Evolutionary conservation across 805 yeast genomes (phyloP), one percentile per base, ranked within the genome.

Genomic region (Hanseniaspora vineae): DNA sequence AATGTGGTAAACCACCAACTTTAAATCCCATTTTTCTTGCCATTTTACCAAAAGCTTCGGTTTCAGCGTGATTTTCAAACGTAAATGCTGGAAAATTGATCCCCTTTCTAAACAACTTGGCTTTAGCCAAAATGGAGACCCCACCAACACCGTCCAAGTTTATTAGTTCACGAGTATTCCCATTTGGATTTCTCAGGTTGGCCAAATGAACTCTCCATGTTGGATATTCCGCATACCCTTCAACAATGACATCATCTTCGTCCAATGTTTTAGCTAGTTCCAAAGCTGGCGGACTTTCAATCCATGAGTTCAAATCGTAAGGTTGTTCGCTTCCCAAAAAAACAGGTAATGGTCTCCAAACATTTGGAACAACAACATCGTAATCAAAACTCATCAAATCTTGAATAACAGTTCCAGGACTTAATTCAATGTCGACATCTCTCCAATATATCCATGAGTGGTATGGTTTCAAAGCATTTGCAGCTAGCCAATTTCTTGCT

Each of bases 301-400:
- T 76, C 98, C 98, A 92, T 13, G 97, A 85, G 66, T 92, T 92
- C 60, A 92, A 75, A 66, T 92, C 98, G 63, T 92, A 92, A 1
- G 97, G 88, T 65, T 92, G 98, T 61, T 85, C 94, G 53, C 78
- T 77, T 17, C 92, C 94, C 52, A 92, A 74, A 66, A 89, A 92
- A 43, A 80, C 82, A 2, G 98, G 98, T 51, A 92, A 71, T 2
- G 97, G 98, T 56, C 98, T 75, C 98, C 98, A 92, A 33, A 92
- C 96, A 59, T 92, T 87, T 31, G 87, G 95, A 39, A 82, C 74
- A 62, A 84, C 71, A 14, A 84, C 83, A 58, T 84, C 95, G 58
- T 72, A 80, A 53, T 76, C 74, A 52, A 69, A 70, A 52, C 74
- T 72, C 90, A 84, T 84, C 65, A 84, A 68, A 57, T 75, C 80